Evolutionary conservation across 371 early-diverging fungal species (phyloP), one percentile per base, ranked within the genome.

Genomic region (Rhizopus microsporus): DNA sequence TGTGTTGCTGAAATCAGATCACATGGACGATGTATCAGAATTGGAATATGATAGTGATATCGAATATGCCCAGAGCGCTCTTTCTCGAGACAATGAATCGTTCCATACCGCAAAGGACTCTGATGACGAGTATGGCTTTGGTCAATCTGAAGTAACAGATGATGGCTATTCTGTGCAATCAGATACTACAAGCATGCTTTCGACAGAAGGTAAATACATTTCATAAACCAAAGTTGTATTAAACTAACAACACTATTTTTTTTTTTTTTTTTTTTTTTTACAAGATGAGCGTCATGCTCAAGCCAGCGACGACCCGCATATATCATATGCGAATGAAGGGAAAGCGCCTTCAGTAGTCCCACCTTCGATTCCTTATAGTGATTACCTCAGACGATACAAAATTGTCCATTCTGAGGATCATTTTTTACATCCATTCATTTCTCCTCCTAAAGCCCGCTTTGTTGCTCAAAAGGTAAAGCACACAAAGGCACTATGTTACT

Each of bases 341-440:
- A 39, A 62, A 10, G 15, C 59, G 3, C 45, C 46, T 16, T 43
- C 70, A 9, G 64, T 78, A 2, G 69, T 75, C 13, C 78, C 84
- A 29, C 77, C 82, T 32, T 87, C 89, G 6, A 89, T 89, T 63
- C 88, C 88, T 5, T 89, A 89, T 50, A 85, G 88, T 42, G 78
- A 74, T 31, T 89, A 88, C 46, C 75, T 89, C 7, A 77, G 80
- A 48, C 60, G 88, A 30, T 88, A 78, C 54, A 62, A 69, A 30
- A 68, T 83, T n/a, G 63, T 71, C 16, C 57, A 74, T n/a, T 65
- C 71, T 12, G 62, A 68, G 12, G 60, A 54, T 5, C 54, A 60
- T 1, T 78, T 74, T 37, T 78, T 75, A 38, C 74, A 75, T 51
- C 77, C 86, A 1, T 85, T 73, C 56, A 62, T 86, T 10, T 80